Conservation (phyloP, 2,329 filamentous ascomycete species). For the Cordyceps pruinosa region DNA sequence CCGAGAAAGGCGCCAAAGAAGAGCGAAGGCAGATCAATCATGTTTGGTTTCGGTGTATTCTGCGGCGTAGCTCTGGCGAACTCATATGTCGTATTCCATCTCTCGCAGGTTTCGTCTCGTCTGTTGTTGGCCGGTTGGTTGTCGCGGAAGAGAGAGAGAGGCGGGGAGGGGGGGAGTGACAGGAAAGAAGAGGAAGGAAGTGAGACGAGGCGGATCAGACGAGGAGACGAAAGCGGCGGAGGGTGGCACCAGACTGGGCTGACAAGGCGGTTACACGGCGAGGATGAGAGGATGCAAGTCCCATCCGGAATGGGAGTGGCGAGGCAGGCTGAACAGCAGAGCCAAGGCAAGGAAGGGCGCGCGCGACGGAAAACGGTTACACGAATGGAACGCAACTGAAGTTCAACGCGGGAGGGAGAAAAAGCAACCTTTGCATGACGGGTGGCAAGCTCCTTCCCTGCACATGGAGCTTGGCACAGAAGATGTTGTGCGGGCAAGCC, state of each 20-base stretch:
- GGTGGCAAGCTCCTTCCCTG: background rate
- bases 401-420: background rate
- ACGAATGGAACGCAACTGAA: no score
- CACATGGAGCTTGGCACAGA: background rate
- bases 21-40: slow-evolving; percentile 18
- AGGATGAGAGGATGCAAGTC: background rate
- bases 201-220: background rate
- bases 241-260: background rate
- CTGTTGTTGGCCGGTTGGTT: background rate
- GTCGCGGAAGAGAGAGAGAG: background rate
- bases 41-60: background rate
- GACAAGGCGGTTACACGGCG: no score
- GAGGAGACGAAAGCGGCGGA: background rate
- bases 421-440: background rate
- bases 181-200: background rate
- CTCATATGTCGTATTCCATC: background rate
- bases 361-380: background rate
- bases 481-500: background rate
- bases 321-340: background rate
- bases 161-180: background rate
- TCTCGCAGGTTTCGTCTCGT: background rate
- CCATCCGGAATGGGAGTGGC: no score
- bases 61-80: background rate
- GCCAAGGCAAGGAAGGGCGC: background rate
- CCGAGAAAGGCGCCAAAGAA: slow-evolving; percentile 22